Evolutionary conservation across 441 rosid genomes (phyloP).

Genomic region (Populus hybrid): DNA sequence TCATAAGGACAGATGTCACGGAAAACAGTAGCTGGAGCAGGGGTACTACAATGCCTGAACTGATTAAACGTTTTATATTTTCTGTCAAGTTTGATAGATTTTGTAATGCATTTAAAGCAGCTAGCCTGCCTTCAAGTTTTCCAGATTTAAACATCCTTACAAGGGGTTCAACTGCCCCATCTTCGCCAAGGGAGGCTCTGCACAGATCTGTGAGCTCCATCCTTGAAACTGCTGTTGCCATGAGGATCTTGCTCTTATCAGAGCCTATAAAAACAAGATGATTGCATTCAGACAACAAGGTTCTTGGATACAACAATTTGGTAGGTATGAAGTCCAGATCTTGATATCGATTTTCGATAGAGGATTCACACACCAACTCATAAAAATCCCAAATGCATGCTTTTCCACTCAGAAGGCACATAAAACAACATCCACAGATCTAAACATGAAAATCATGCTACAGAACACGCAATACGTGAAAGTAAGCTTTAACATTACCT

Average conservation of each 20-base stretch:
- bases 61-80: constrained; percentile 42
- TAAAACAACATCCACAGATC: background rate
- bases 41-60: constrained; percentile 46
- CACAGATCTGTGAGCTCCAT: constrained; percentile 66
- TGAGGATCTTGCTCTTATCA: constrained; percentile 72
- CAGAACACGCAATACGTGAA: background rate
- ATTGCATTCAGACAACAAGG: constrained; percentile 1
- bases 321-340: background rate
- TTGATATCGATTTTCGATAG: background rate
- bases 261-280: constrained; percentile 42
- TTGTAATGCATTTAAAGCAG: constrained; percentile 60
- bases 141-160: constrained; percentile 58
- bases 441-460: background rate
- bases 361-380: background rate
- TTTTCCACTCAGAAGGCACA: background rate
- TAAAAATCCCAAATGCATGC: background rate
- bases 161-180: constrained; percentile 59
- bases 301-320: background rate
- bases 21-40: constrained; percentile 74
- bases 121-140: constrained; percentile 67
- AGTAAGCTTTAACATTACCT: constrained; percentile 31
- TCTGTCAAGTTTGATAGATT: constrained; percentile 44
- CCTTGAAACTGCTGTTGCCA: constrained; percentile 70
- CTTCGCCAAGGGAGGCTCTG: constrained; percentile 61
- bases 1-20: constrained; percentile 76